Percentiles rank a stretch among this genome's conserved stretches.
phyloP scores from a whole-genome alignment of 2,329 filamentous ascomycete species.

The Cercospora brassicicola region DNA sequence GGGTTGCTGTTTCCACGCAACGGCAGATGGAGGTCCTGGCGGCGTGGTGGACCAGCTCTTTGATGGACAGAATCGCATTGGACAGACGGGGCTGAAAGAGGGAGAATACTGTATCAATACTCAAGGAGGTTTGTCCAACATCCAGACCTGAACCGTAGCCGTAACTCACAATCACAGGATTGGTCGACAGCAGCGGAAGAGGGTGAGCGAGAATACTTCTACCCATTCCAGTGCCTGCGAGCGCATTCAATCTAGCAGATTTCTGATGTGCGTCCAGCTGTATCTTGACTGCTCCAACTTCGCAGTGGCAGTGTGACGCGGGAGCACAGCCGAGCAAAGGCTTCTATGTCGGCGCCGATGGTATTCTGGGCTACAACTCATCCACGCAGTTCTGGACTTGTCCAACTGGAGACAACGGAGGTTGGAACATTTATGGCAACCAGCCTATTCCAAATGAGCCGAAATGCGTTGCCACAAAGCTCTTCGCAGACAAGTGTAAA shows the following conservation, averaged over 20 bases:
- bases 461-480: conserved; percentile 54
- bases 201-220: conserved; percentile 38
- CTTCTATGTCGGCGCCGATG: conserved; percentile 58
- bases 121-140: conserved; percentile 43
- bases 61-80: conserved; percentile 63
- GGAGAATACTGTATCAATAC: conserved; percentile 58
- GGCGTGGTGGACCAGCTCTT: conserved; percentile 61
- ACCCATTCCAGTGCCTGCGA: background rate
- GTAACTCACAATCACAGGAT: conserved; percentile 28
- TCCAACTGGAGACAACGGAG: conserved; percentile 55
- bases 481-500: conserved; percentile 37
- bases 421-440: conserved; percentile 57
- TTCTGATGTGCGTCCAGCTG: conserved; percentile 41
- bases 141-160: background rate
- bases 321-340: conserved; percentile 55
- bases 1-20: conserved; percentile 55
- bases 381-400: conserved; percentile 61
- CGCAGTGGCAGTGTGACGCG: conserved; percentile 62
- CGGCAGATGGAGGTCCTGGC: conserved; percentile 41
- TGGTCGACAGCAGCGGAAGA: conserved; percentile 58
- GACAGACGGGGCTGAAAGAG: conserved; percentile 43
- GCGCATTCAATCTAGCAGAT: background rate
- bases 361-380: conserved; percentile 54
- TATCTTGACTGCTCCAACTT: conserved; percentile 61
- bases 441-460: conserved; percentile 43